Evolutionary conservation across 1,139 yeast species (phyloP), one percentile per base, ranked within the genome.

Genomic region (Hyphopichia burtonii): DNA sequence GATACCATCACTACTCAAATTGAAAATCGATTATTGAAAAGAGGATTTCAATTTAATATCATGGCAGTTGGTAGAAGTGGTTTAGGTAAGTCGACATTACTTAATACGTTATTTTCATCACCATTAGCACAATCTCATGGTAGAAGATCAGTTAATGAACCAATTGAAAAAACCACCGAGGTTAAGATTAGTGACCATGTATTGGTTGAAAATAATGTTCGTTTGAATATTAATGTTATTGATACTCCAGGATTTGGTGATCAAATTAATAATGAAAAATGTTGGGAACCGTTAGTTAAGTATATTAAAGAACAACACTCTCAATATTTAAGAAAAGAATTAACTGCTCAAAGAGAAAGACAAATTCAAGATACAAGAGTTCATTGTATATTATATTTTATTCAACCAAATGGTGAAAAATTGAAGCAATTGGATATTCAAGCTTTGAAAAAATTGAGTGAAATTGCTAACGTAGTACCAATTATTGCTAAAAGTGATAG

Each of bases 211-310:
- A 91, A 89, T 62, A 87, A 86, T 52, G 99, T 93, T 46, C 82
- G 84, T 45, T 80, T 93, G 61, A 85, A 86, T 57, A 71, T 93
- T 50, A 91, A 89, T 55, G 83, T 91, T 45, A 87, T 93, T 61
- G 99, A 93, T 62, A 93, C 98, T 8, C 98, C 98, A 11, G 99
- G 99, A 8, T 93, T 89, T 71, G 98, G 96, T 33, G 99, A 93
- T 69, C 96, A 88, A 66, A 86, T 93, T 55, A 89, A 93, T 69
- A 93, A 93, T 66, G 96, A 90, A 57, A 86, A 86, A 66, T 93
- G 91, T 57, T 93, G 98, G 98, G 98, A 93, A 55, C 97, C 97
- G 37, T 84, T 93, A 54, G 85, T 91, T 54, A 90, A 89, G 68
- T 91, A 91, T 67, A 89, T 93, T 62, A 90, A 91, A 70, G 99